Evolutionary conservation across 1,284 basidiomycete genomes (phyloP).

Genomic region (Trichosporon faecale): DNA sequence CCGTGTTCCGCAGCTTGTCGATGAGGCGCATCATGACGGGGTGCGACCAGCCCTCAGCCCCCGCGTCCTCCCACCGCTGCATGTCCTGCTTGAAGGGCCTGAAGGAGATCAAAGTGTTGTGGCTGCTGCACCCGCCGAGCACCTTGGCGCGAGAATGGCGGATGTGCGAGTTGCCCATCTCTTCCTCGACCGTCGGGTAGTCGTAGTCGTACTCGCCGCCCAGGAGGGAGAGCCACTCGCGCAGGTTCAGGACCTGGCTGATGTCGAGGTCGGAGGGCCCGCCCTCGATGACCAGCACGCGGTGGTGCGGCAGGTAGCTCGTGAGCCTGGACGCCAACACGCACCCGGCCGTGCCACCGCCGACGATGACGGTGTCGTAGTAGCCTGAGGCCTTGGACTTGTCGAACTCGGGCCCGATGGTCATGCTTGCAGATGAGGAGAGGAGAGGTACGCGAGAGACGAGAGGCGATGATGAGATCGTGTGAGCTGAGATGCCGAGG

Average conservation of each 20-base stretch:
- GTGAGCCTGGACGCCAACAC: slow-evolving; percentile 63
- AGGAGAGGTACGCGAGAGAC: no score
- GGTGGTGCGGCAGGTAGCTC: slow-evolving; percentile 23
- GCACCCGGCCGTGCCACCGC: slow-evolving; percentile 63
- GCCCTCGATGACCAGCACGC: slow-evolving; percentile 26
- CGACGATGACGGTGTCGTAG: slow-evolving; percentile 67
- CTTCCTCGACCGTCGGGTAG: slow-evolving; percentile 25
- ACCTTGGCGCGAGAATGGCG: slow-evolving; percentile 27
- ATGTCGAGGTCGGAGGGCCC: slow-evolving; percentile 21
- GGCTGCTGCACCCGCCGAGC: slow-evolving; percentile 23
- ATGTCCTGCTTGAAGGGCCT: slow-evolving; percentile 25
- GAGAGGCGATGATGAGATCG: slow-evolving; percentile 5
- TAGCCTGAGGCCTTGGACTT: slow-evolving; percentile 10
- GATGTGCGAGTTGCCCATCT: slow-evolving; percentile 25
- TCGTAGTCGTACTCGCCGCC: slow-evolving; percentile 27
- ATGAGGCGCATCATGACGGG: slow-evolving; percentile 22
- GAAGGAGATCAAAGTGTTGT: slow-evolving; percentile 31
- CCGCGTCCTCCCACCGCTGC: slow-evolving; percentile 17
- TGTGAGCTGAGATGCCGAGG: neutral
- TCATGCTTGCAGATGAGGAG: slow-evolving; percentile 15
- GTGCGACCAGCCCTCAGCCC: slow-evolving; percentile 23
- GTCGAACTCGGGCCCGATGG: slow-evolving; percentile 12
- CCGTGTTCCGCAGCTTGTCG: slow-evolving; percentile 27
- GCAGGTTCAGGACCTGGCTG: slow-evolving; percentile 24
- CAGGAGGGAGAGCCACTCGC: slow-evolving; percentile 23